These are phyloP conservation scores for Wilhelminamyces savonicus DNA, from an alignment of 805 yeast species.

Conservation along the genomic window DNA sequence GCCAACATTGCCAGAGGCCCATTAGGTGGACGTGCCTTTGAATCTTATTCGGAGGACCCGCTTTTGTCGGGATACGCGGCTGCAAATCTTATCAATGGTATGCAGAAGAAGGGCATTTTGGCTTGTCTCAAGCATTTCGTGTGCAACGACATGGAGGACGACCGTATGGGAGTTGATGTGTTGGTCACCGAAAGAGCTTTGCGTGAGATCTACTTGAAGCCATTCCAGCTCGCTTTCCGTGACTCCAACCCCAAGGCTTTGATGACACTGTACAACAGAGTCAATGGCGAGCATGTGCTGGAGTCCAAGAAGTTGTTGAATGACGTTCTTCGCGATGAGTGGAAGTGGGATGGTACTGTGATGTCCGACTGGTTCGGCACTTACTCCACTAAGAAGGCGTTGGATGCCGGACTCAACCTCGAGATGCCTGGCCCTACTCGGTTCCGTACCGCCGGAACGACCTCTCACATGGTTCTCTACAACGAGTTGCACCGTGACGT, in stretches of 20 bases:
- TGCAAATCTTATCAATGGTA: constrained; percentile 46
- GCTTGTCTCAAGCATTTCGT: constrained; percentile 61
- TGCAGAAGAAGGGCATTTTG: constrained; percentile 44
- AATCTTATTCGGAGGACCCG: constrained; percentile 60
- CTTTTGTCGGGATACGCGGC: constrained; percentile 40
- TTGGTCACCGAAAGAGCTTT: constrained; percentile 53
- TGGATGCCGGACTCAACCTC: constrained; percentile 53
- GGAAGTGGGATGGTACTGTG: constrained; percentile 49
- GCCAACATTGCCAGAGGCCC: constrained; percentile 52
- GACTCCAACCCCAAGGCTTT: constrained; percentile 46
- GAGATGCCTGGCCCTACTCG: constrained; percentile 65
- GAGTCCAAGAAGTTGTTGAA: constrained; percentile 38
- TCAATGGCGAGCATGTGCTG: constrained; percentile 55
- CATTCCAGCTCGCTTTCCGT: constrained; percentile 54
- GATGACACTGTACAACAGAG: constrained; percentile 60
- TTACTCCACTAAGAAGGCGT: constrained; percentile 39
- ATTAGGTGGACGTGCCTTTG: constrained; percentile 58
- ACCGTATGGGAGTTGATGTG: constrained; percentile 43
- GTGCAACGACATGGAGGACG: constrained; percentile 57
- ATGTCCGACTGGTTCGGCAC: constrained; percentile 67
- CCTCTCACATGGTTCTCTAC: constrained; percentile 36
- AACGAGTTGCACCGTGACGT: constrained; percentile 34
- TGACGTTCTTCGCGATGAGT: constrained; percentile 46
- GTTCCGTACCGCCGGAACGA: constrained; percentile 34
- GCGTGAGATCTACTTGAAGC: constrained; percentile 58